A percentile compares a stretch with the other conserved stretches of the same genome.
phyloP scores from a whole-genome alignment of 1,284 basidiomycete species.

The Melampsora americana region DNA sequence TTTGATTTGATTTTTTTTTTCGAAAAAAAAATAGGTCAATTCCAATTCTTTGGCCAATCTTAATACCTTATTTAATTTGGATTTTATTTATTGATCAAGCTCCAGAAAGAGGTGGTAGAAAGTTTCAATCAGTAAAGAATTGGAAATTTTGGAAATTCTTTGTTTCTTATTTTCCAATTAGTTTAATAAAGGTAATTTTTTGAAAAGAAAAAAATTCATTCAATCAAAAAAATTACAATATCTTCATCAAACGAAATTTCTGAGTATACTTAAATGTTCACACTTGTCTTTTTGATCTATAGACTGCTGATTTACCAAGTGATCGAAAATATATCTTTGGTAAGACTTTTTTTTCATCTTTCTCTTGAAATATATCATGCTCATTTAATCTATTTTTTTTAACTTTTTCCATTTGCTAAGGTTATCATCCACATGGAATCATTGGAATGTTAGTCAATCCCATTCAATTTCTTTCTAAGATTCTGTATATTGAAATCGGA shows the following conservation, averaged over 20 bases:
- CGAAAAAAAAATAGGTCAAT: slow-evolving; percentile 66
- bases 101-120: slow-evolving; percentile 37
- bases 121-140: slow-evolving; percentile 18
- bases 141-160: slow-evolving; percentile 43
- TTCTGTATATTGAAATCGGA: no score
- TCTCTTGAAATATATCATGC: neutral
- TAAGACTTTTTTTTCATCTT: slow-evolving; percentile 8
- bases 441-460: slow-evolving; percentile 47
- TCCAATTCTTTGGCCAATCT: slow-evolving; percentile 79
- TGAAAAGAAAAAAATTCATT: no score
- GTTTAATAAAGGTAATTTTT: slow-evolving; percentile 52
- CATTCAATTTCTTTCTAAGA: slow-evolving; percentile 8
- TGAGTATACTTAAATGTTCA: no score
- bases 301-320: slow-evolving; percentile 69
- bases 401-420: no score
- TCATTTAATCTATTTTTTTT: neutral
- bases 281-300: neutral
- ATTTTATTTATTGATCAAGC: slow-evolving; percentile 54
- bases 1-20: neutral
- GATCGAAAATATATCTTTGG: slow-evolving; percentile 91
- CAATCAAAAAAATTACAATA: no score
- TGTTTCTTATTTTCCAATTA: slow-evolving; percentile 44
- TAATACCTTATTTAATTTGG: slow-evolving; percentile 81
- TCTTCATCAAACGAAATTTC: no score
- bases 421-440: slow-evolving; percentile 86